Conservation (phyloP, 345 rosid species). For the Eutrema heterophyllum region DNA sequence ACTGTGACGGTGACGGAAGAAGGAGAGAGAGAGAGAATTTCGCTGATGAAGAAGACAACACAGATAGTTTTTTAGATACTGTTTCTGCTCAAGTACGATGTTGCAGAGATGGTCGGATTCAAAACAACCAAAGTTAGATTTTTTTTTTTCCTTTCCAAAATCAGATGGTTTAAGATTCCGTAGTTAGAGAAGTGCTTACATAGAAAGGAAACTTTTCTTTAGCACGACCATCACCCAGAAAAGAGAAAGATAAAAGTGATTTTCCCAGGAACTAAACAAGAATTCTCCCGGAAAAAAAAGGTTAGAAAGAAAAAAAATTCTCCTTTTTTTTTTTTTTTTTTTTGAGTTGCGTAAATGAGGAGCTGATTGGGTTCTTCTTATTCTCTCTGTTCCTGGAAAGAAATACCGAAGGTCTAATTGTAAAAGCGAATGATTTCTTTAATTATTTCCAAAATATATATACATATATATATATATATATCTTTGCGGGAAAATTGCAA, state of each 20-base stretch:
- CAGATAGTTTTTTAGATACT: not conserved
- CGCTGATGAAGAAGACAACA: constrained; percentile 12
- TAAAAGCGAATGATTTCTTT: constrained; percentile 7
- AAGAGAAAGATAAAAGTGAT: not conserved
- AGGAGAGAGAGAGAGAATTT: not conserved
- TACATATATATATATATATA: too few relatives aligned
- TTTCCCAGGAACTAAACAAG: not conserved
- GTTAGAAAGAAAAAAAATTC: not conserved
- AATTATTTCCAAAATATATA: not conserved
- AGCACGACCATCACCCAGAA: constrained; percentile 12
- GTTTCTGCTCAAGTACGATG: constrained; percentile 29
- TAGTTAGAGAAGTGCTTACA: constrained; percentile 5
- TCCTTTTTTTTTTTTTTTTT: not conserved
- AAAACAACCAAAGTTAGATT: not conserved
- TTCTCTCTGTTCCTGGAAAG: not conserved
- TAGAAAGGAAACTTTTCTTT: not conserved
- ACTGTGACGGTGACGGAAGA: constrained; percentile 6
- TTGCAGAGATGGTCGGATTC: constrained; percentile 31
- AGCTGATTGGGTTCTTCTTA: not conserved
- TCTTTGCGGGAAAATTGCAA: constrained; percentile 11
- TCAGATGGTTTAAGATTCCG: constrained; percentile 18
- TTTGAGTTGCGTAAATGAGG: constrained; percentile 6
- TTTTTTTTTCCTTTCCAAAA: not conserved
- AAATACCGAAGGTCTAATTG: constrained; percentile 13
- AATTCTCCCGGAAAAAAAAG: not conserved